Conservation (phyloP, 768 basidiomycete species). For the Lactifluus rugatus region DNA sequence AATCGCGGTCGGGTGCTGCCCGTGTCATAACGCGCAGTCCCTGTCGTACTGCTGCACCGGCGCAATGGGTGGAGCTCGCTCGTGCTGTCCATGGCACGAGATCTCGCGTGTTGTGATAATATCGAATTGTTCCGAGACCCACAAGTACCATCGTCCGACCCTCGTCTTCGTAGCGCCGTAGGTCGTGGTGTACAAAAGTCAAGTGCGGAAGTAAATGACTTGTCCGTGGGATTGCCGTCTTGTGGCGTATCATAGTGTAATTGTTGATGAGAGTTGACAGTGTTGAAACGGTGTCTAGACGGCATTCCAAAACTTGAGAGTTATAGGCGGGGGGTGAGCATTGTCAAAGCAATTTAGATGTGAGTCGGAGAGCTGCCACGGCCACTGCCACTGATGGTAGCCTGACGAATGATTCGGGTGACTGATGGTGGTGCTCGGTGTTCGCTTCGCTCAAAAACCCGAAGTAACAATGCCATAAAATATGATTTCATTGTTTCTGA, state of each 20-base stretch:
- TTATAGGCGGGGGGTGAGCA: slow-evolving; percentile 1
- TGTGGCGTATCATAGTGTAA: not conserved
- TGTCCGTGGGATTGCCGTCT: not conserved
- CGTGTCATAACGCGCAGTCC: slow-evolving; percentile 7
- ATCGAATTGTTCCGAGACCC: slow-evolving; percentile 8
- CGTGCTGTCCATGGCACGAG: slow-evolving; percentile 21
- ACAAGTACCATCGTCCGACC: slow-evolving; percentile 23
- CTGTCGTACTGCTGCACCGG: slow-evolving; percentile 9
- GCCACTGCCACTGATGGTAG: not conserved
- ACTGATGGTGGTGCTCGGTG: too few species aligned
- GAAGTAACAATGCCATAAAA: not conserved
- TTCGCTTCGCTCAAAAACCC: too few species aligned
- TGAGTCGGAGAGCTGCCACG: not conserved
- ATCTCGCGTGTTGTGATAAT: slow-evolving; percentile 18
- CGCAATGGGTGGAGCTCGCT: slow-evolving; percentile 15
- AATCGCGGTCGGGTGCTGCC: slow-evolving; percentile 15
- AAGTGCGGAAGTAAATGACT: slow-evolving; percentile 18
- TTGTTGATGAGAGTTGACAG: not conserved
- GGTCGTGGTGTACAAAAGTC: not conserved
- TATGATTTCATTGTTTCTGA: not conserved
- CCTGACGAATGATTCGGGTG: not conserved
- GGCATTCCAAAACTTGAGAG: slow-evolving; percentile 7
- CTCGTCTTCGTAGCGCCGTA: slow-evolving; percentile 20
- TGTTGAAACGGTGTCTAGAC: slow-evolving; percentile 9
- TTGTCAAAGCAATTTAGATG: slow-evolving; percentile 1